phyloP scores from a whole-genome alignment of 495 filamentous ascomycete species.

The Darksidea phi region DNA sequence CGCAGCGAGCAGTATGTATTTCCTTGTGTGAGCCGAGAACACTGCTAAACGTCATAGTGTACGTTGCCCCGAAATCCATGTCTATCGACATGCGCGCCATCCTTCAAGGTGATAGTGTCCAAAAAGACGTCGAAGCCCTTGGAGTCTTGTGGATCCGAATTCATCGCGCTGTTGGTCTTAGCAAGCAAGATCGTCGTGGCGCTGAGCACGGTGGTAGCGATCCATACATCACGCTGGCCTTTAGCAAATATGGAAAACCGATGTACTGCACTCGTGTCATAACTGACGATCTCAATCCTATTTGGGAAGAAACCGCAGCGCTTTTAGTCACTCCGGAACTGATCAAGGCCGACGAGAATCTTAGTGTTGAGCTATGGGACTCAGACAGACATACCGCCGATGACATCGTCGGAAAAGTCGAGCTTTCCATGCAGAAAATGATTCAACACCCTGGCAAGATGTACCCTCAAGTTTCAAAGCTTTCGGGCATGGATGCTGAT shows the following conservation, averaged over 20 bases:
- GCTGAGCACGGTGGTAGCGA: constrained; percentile 87
- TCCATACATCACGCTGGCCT: constrained; percentile 77
- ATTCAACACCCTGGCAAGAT: constrained; percentile 89
- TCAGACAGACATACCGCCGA: constrained; percentile 85
- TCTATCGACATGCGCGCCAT: constrained; percentile 87
- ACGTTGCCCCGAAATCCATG: constrained; percentile 95
- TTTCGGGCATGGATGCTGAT: constrained; percentile 75
- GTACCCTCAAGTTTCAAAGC: constrained; percentile 85
- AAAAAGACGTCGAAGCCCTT: constrained; percentile 81
- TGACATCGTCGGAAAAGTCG: constrained; percentile 91
- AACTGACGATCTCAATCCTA: constrained; percentile 87
- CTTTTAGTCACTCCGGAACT: constrained; percentile 80
- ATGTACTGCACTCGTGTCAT: constrained; percentile 98
- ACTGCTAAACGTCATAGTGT: constrained; percentile 50
- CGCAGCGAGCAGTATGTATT: constrained; percentile 59
- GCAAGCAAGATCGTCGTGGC: constrained; percentile 86
- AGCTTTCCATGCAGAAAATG: constrained; percentile 89
- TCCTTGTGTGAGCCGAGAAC: neutral
- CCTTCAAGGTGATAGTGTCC: constrained; percentile 82
- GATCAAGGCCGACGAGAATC: constrained; percentile 88
- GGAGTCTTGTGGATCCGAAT: constrained; percentile 90
- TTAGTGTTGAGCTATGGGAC: constrained; percentile 94
- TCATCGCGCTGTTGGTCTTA: constrained; percentile 78
- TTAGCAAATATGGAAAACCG: constrained; percentile 91
- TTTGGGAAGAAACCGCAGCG: constrained; percentile 89